Evolutionary conservation across 495 filamentous ascomycete species (phyloP).

Genomic region (Xylaria grammica): DNA sequence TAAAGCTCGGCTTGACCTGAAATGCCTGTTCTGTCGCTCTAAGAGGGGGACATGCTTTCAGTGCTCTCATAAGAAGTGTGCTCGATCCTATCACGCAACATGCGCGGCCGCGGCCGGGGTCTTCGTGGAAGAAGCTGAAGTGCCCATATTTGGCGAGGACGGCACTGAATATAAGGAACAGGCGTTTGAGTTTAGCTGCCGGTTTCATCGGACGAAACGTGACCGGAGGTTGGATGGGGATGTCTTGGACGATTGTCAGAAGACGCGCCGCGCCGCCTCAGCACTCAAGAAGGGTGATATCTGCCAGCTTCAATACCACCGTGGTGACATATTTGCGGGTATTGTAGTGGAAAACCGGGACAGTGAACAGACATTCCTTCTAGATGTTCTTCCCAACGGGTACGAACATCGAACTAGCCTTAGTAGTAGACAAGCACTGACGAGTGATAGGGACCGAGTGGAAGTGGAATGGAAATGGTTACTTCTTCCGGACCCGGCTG

Average conservation of each 20-base stretch:
- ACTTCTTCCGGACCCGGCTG: constrained; percentile 66
- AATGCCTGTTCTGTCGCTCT: constrained; percentile 92
- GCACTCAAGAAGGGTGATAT: constrained; percentile 74
- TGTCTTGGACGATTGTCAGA: constrained; percentile 69
- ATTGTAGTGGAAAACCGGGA: constrained; percentile 85
- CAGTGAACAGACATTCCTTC: constrained; percentile 72
- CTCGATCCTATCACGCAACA: constrained; percentile 90
- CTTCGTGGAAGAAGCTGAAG: constrained; percentile 80
- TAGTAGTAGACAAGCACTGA: constrained; percentile 29
- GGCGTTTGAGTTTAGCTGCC: constrained; percentile 89
- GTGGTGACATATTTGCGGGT: constrained; percentile 87
- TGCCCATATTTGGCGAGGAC: constrained; percentile 89
- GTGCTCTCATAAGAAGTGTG: constrained; percentile 94
- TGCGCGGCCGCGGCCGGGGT: constrained; percentile 93
- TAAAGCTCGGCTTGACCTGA: constrained; percentile 86
- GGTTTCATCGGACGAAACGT: constrained; percentile 88
- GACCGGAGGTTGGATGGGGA: constrained; percentile 70
- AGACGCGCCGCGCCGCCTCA: constrained; percentile 70
- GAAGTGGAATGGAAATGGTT: constrained; percentile 84
- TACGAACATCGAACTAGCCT: constrained; percentile 52
- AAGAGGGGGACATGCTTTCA: constrained; percentile 96
- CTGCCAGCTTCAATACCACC: constrained; percentile 86
- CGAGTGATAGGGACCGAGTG: constrained; percentile 54
- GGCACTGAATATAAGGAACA: constrained; percentile 88
- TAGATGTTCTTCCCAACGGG: constrained; percentile 89